phyloP scores from a whole-genome alignment of 305 asterid genomes.

The Rubia occidens region DNA sequence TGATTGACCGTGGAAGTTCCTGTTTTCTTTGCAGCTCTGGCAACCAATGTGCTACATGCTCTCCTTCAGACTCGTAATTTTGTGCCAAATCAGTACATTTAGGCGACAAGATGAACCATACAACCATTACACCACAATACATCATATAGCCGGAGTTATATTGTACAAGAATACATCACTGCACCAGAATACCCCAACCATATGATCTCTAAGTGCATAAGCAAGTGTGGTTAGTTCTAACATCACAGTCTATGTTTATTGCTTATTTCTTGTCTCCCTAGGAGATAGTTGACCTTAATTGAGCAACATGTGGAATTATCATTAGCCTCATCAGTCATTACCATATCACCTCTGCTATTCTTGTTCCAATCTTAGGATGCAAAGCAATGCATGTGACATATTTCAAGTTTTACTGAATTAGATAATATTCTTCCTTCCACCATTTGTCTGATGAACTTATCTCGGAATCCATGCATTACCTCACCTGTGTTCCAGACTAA shows the following conservation, averaged over 20 bases:
- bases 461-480: background rate
- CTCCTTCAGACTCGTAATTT: too few species aligned
- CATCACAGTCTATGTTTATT: background rate
- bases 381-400: background rate
- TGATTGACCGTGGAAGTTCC: too few species aligned
- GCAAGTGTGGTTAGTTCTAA: background rate
- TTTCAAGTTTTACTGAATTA: background rate
- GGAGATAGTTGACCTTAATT: conserved; percentile 2
- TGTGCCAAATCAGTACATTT: too few species aligned
- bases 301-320: background rate
- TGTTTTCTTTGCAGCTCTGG: too few species aligned
- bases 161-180: too few species aligned
- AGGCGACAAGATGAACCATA: too few species aligned
- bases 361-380: conserved; percentile 12
- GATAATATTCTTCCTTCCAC: too few species aligned
- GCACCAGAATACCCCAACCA: background rate
- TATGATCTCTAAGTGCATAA: background rate
- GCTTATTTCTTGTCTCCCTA: background rate
- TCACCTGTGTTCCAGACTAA: background rate
- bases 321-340: too few species aligned
- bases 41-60: too few species aligned
- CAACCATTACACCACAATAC: too few species aligned
- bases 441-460: background rate
- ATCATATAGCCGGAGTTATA: too few species aligned
- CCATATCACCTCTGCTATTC: conserved; percentile 17